Percentiles rank a stretch among this genome's conserved stretches.
These are phyloP conservation scores for Aplosporella prunicola DNA, from an alignment of 2,329 filamentous ascomycete species.

Conservation along the genomic window DNA sequence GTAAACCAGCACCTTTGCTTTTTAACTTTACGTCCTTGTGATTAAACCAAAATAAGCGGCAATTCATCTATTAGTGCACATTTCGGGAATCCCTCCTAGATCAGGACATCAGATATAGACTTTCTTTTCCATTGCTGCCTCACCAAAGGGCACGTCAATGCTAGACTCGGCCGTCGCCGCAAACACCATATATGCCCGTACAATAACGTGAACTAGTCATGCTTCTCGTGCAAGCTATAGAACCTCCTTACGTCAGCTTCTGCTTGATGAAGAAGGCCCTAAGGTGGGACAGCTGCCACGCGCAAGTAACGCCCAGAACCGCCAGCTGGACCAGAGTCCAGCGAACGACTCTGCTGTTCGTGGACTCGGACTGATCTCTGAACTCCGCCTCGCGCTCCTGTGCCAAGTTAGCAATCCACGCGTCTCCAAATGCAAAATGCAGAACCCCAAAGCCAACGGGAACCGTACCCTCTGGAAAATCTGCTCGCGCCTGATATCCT, in stretches of 20 bases:
- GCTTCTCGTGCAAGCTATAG: background rate
- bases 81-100: too few relatives aligned
- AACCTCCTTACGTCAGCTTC: constrained; percentile 72
- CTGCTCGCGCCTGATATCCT: constrained; percentile 88
- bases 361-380: constrained; percentile 90
- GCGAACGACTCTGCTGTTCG: constrained; percentile 81
- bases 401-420: constrained; percentile 3
- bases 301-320: constrained; percentile 77
- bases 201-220: constrained; percentile 3
- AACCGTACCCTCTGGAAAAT: constrained; percentile 75
- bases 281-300: constrained; percentile 94
- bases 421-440: background rate
- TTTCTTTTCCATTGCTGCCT: too few relatives aligned
- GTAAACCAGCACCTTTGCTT: too few relatives aligned
- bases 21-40: too few relatives aligned
- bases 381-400: constrained; percentile 97
- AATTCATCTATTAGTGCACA: too few relatives aligned
- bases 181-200: background rate
- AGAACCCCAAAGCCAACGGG: background rate
- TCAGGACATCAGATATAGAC: too few relatives aligned
- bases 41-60: too few relatives aligned
- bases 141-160: too few relatives aligned
- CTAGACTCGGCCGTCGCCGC: too few relatives aligned
- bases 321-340: constrained; percentile 89
- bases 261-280: constrained; percentile 99